These are phyloP conservation scores for Leptodontidium sp. DNA, from an alignment of 2,329 filamentous ascomycete genomes.

Conservation along the genomic window DNA sequence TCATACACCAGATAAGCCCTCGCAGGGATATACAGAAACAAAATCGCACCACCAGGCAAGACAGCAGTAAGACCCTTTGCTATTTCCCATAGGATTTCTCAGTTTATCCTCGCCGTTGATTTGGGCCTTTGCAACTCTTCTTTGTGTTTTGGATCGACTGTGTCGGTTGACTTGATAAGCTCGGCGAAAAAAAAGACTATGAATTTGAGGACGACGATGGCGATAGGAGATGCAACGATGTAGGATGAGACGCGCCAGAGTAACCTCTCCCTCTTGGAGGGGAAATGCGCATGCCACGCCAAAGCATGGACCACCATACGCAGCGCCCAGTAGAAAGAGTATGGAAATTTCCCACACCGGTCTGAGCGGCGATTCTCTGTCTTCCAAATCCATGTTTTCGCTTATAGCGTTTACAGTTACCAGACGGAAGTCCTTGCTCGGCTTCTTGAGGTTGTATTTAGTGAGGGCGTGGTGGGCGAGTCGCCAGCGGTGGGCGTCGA, in stretches of 20 bases:
- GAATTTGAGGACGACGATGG: neutral
- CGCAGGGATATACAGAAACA: neutral
- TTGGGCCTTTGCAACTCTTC: neutral
- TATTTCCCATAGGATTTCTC: neutral
- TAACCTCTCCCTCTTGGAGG: neutral
- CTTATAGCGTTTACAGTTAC: neutral
- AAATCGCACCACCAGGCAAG: neutral
- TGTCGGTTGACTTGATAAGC: neutral
- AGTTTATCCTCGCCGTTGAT: neutral
- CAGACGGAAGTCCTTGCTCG: neutral
- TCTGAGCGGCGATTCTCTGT: neutral
- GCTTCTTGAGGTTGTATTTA: neutral
- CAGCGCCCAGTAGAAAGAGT: neutral
- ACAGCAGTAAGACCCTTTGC: neutral
- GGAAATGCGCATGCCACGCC: slow-evolving; percentile 7
- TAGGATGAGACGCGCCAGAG: neutral
- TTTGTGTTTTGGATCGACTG: neutral
- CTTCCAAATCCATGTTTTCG: neutral
- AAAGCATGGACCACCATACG: slow-evolving; percentile 4
- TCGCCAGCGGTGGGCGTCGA: neutral
- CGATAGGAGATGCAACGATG: neutral
- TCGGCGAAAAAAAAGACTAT: neutral
- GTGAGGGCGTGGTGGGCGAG: slow-evolving; percentile 1
- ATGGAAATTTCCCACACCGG: neutral
- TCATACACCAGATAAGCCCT: slow-evolving; percentile 4